Evolutionary conservation across 2,329 filamentous ascomycete genomes (phyloP).

Genomic region (Ophioceras dolichostomum): DNA sequence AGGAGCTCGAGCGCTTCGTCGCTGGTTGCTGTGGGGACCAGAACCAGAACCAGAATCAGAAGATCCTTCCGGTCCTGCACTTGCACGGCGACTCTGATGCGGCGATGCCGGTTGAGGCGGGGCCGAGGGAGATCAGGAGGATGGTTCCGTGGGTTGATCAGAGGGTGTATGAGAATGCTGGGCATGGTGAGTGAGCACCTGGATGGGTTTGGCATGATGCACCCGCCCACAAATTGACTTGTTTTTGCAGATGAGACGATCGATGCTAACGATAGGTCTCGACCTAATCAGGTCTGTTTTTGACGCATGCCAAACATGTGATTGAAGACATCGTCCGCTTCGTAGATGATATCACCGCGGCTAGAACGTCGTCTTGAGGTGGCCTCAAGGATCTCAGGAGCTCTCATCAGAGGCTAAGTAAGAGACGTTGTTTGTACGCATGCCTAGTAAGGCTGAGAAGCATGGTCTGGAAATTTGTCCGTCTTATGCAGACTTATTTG

Average conservation of each 20-base stretch:
- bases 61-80: constrained; percentile 6
- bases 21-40: too few species aligned
- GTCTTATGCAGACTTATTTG: background rate
- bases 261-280: too few species aligned
- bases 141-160: constrained; percentile 6
- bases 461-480: background rate
- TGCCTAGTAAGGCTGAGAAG: background rate
- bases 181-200: constrained; percentile 9
- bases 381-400: too few species aligned
- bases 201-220: too few species aligned
- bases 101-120: constrained; percentile 7
- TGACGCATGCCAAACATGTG: constrained; percentile 5
- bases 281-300: constrained; percentile 6
- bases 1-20: constrained; percentile 3
- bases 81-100: constrained; percentile 7
- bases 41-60: too few species aligned
- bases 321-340: constrained; percentile 5
- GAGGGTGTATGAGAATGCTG: constrained; percentile 7
- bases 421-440: background rate
- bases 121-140: constrained; percentile 2
- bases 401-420: too few species aligned
- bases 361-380: too few species aligned
- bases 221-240: too few species aligned
- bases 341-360: background rate
- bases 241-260: too few species aligned